These are phyloP conservation scores for Hysterium pulicare DNA, from an alignment of 2,329 filamentous ascomycete genomes.

Conservation along the genomic window DNA sequence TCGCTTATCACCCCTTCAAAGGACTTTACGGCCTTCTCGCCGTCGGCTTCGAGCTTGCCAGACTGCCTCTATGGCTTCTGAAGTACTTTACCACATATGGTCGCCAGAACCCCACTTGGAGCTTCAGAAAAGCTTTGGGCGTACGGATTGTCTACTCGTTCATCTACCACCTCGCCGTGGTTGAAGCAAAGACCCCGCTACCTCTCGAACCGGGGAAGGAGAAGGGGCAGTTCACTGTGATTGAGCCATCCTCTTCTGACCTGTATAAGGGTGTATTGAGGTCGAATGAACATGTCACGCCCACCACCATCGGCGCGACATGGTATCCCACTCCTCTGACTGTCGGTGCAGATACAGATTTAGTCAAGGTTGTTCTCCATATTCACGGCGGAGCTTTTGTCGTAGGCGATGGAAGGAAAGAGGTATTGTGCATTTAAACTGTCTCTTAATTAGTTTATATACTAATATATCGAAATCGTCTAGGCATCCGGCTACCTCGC, in stretches of 20 bases:
- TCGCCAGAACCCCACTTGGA: constrained; percentile 42
- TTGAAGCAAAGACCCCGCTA: constrained; percentile 27
- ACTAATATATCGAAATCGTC: no score
- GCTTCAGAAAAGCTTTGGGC: constrained; percentile 36
- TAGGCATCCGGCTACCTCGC: constrained; percentile 32
- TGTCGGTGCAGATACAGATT: constrained; percentile 9
- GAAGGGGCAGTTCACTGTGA: constrained; percentile 37
- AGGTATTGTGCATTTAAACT: constrained; percentile 21
- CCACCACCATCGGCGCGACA: constrained; percentile 38
- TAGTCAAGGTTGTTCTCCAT: constrained; percentile 42
- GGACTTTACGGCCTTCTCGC: constrained; percentile 37
- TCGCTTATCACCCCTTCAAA: constrained; percentile 39
- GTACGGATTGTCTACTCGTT: constrained; percentile 31
- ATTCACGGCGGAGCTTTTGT: constrained; percentile 49
- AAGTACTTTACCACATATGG: constrained; percentile 34
- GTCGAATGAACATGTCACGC: constrained; percentile 31
- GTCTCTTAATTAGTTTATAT: no score
- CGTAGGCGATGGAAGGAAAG: constrained; percentile 32
- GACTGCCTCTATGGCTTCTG: constrained; percentile 40
- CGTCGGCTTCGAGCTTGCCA: constrained; percentile 29
- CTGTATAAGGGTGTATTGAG: constrained; percentile 30
- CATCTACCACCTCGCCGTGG: constrained; percentile 28
- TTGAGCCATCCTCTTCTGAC: constrained; percentile 18
- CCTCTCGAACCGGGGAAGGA: constrained; percentile 36
- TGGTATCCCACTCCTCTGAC: constrained; percentile 39